Evolutionary conservation across 257 asterid genomes (phyloP), one percentile per base, ranked within the genome.

Genomic region (Solanum chmielewskii): DNA sequence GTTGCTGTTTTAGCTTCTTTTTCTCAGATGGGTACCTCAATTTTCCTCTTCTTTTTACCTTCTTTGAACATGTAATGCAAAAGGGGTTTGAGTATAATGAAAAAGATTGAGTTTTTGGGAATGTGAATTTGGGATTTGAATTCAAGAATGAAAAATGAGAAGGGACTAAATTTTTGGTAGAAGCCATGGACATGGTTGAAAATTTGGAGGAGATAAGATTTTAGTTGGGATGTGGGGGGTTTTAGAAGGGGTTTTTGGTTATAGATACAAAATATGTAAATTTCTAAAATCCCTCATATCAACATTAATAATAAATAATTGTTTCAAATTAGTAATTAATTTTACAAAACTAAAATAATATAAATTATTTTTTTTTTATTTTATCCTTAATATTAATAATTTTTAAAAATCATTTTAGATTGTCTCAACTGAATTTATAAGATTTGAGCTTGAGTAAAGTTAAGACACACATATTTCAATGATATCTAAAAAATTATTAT

Each of bases 1-100:
- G 92, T 35, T 29, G 93, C 77, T 86, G 68, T 49, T 80, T 94
- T 33, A 91, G 69, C 97, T 91, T 95, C 96, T 90, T 97, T 89
- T 92, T 97, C 98, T 97, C 99, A 1, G 99, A 97, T 86, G 99
- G 99, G 90, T 97, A 97, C 92, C 97, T 95, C 89, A 90, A 90
- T 88, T 93, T 97, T 18, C 99, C 99, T 3, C 93, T 94, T 90
- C 99, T 93, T 92, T 91, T 94, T 80, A 93, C 90, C 89, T 87
- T 93, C 90, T 88, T 90, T 12, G 95, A 96, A 85, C 98, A 93
- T 83, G 73, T 84, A 77, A 93, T 86, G 21, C n/a, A 71, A 68
- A 90, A 47, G 35, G 62, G 44, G 45, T 82, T 93, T 37, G 91
- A 86, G 60, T 90, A 83, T 39, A 83, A 83, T 23, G 71, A 13